Evolutionary conservation across 192 early-diverging fungal species (phyloP).

Genomic region (Chytriomyces confervae): DNA sequence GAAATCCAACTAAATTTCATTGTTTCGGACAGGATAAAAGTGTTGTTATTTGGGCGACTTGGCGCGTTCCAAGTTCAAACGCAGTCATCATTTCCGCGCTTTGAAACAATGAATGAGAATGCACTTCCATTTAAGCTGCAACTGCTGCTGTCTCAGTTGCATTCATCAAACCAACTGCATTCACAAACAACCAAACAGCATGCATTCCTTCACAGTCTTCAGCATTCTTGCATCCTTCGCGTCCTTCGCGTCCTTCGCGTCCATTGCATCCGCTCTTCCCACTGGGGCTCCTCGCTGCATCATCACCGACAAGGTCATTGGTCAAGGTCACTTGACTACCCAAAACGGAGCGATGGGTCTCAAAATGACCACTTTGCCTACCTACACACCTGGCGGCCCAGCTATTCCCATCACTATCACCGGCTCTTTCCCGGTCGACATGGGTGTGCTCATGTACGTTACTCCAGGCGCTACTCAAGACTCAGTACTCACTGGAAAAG

Average conservation of each 20-base stretch:
- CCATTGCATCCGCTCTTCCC: constrained; percentile 3
- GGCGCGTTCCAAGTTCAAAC: background rate
- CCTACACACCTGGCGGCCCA: constrained; percentile 27
- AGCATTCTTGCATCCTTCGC: background rate
- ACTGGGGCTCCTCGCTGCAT: constrained; percentile 17
- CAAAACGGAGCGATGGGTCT: background rate
- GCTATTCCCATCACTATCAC: constrained; percentile 24
- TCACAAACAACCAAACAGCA: no score
- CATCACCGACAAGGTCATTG: constrained; percentile 16
- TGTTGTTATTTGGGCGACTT: background rate
- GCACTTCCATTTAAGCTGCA: background rate
- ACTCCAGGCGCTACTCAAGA: constrained; percentile 36
- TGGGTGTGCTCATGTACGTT: constrained; percentile 42
- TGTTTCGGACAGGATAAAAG: background rate
- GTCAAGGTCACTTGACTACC: constrained; percentile 6
- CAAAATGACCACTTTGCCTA: background rate
- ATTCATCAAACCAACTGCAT: no score
- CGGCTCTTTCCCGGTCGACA: background rate
- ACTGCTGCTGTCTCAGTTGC: no score
- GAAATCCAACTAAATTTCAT: background rate
- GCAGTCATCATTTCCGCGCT: background rate
- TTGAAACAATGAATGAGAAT: background rate
- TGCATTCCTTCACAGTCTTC: no score
- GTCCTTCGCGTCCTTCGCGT: background rate
- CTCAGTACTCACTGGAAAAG: constrained; percentile 25